phyloP scores from a whole-genome alignment of 768 basidiomycete genomes.

The Termitomyces sp. region DNA sequence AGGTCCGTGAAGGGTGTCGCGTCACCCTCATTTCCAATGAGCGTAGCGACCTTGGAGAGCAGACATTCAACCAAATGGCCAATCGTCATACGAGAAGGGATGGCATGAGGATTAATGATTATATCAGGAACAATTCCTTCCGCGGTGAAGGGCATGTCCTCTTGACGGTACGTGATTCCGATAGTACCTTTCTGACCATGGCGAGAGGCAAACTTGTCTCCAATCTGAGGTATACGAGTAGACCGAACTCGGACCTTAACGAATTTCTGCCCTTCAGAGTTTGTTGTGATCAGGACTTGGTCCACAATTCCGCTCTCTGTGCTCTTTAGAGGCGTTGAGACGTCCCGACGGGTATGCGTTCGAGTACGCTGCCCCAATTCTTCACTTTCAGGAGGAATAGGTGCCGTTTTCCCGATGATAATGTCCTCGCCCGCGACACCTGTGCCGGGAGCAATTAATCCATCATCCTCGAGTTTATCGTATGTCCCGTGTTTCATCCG shows the following conservation, averaged over 20 bases:
- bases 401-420: constrained; percentile 98
- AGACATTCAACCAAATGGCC: constrained; percentile 99
- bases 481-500: constrained; percentile 98
- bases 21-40: constrained; percentile 96
- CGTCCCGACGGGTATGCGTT: constrained; percentile 89
- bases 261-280: constrained; percentile 94
- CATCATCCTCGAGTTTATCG: constrained; percentile 96
- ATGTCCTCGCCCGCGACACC: constrained; percentile 97
- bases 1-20: constrained; percentile 98
- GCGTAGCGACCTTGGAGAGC: constrained; percentile 91
- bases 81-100: constrained; percentile 99
- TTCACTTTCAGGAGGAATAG: constrained; percentile 93
- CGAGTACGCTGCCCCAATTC: constrained; percentile 96
- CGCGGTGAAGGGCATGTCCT: constrained; percentile 99
- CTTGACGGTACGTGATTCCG: constrained; percentile 98
- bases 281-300: constrained; percentile 95
- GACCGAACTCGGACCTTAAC: constrained; percentile 97
- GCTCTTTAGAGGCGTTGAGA: constrained; percentile 95
- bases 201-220: constrained; percentile 99
- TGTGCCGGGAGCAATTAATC: constrained; percentile 92
- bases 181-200: constrained; percentile 99
- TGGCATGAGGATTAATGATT: constrained; percentile 98
- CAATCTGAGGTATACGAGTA: constrained; percentile 95
- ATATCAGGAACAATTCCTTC: constrained; percentile 97
- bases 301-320: constrained; percentile 98